Percentiles rank a stretch among this genome's conserved stretches.
phyloP scores from a whole-genome alignment of 345 rosid genomes.

The Limnanthes douglasii region DNA sequence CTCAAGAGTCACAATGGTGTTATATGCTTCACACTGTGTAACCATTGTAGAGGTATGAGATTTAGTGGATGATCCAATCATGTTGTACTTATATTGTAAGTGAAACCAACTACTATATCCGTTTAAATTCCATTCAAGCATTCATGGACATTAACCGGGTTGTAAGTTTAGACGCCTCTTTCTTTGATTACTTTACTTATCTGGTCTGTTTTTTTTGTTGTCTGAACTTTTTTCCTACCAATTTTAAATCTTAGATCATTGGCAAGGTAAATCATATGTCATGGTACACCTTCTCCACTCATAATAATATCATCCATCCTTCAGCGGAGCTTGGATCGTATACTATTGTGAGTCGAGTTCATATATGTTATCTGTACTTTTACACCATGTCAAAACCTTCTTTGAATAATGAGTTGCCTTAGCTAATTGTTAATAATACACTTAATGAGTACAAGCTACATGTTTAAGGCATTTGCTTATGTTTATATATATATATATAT shows the following conservation, averaged over 20 bases:
- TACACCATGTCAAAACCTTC: no score
- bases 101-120: constrained; percentile 52
- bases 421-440: no score
- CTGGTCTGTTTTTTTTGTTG: background rate
- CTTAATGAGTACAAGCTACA: no score
- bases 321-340: constrained; percentile 75
- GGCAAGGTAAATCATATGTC: constrained; percentile 82
- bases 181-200: background rate
- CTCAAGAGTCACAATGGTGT: no score
- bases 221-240: constrained; percentile 2
- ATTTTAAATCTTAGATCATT: constrained; percentile 30
- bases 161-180: constrained; percentile 28
- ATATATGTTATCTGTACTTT: no score
- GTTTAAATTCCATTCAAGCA: constrained; percentile 82
- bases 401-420: no score
- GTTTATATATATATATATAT: no score
- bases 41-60: no score
- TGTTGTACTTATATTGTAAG: constrained; percentile 86
- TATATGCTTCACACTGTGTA: no score
- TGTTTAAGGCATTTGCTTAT: no score
- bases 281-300: constrained; percentile 66
- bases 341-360: constrained; percentile 74
- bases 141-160: constrained; percentile 85
- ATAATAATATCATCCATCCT: constrained; percentile 69
- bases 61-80: constrained; percentile 60